Base-by-base conservation (phyloP, 345 rosid species). In the Microcos paniculata region DNA sequence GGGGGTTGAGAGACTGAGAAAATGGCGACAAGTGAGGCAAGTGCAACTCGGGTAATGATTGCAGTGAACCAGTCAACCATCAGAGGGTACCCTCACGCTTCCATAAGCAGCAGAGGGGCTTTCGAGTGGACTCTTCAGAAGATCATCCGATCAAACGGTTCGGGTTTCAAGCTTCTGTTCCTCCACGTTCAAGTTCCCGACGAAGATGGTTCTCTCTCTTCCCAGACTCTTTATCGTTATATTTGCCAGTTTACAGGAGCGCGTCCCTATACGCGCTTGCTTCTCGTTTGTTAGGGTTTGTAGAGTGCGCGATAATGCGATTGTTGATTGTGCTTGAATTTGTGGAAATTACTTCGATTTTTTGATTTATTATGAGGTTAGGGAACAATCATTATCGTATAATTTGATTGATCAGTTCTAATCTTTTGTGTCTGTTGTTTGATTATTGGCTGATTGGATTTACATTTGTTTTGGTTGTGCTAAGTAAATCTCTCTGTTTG, bases 121-220 rank as follows among this genome's bases (percentile, higher is more conserved):
- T 96, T 93, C 83, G 96, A 90, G 63, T 96, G 99, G 99, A 89
- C 92, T 38, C 82, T 93, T 75, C 75, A 85, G 79, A 96, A 93
- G 93, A 92, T 96, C 78, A 90, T 96, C 30, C 89, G 92, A 56
- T 87, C 91, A 11, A 96, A 93, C 72, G 81, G 89, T 35, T 53
- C 90, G 43, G 98, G 90, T 19, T 96, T 92, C 87, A 90, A 83
- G 85, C 88, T 96, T 73, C 96, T 93, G 57, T 93, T 96, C 83
- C 93, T 96, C 80, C 99, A 92, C 51, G 99, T 90, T 46, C 99
- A 93, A 87, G 97, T 93, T 63, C 97, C 92, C 28, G 98, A 96
- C 79, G 97, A 89, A 88, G 97, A 96, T 81, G 99, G 98, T 96
- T 77, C 58, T 38, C 71, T 80, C 67, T 65, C 76, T 80, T 61